Evolutionary conservation across 129 eudicot species (phyloP).

Genomic region (Flaveria bidentis): DNA sequence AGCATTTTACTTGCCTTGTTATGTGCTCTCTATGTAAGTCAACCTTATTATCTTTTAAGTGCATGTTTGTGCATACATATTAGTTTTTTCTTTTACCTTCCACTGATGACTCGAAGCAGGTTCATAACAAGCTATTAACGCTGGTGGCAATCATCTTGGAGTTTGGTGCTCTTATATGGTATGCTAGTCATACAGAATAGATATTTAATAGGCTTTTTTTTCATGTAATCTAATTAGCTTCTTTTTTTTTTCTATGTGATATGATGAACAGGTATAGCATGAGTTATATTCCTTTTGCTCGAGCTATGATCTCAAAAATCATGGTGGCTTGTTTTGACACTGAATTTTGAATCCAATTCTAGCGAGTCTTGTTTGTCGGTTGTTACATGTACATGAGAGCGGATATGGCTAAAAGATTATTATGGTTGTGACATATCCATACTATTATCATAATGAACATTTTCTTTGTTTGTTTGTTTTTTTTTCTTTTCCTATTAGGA

Average conservation of each 20-base stretch:
- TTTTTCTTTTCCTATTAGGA: neutral
- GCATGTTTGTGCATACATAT: neutral
- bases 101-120: conserved; percentile 42
- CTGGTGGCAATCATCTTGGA: conserved; percentile 79
- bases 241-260: neutral
- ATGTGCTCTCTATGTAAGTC: conserved; percentile 90
- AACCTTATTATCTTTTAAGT: neutral
- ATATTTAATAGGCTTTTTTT: neutral
- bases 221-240: neutral
- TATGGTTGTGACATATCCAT: conserved; percentile 14
- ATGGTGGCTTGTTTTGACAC: conserved; percentile 89
- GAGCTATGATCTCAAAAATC: conserved; percentile 89
- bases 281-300: conserved; percentile 95
- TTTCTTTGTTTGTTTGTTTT: neutral
- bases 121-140: conserved; percentile 90
- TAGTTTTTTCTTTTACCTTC: conserved; percentile 24
- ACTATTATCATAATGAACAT: conserved; percentile 2
- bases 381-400: conserved; percentile 33
- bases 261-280: conserved; percentile 84
- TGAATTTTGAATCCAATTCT: conserved; percentile 51
- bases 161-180: conserved; percentile 97
- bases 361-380: conserved; percentile 22
- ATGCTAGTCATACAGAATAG: conserved; percentile 23
- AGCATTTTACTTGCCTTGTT: conserved; percentile 85
- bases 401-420: conserved; percentile 13